Percentiles rank a stretch among this genome's conserved stretches.
Evolutionary conservation across 495 filamentous ascomycete species (phyloP).

Genomic region (Penicillium malachiteum): DNA sequence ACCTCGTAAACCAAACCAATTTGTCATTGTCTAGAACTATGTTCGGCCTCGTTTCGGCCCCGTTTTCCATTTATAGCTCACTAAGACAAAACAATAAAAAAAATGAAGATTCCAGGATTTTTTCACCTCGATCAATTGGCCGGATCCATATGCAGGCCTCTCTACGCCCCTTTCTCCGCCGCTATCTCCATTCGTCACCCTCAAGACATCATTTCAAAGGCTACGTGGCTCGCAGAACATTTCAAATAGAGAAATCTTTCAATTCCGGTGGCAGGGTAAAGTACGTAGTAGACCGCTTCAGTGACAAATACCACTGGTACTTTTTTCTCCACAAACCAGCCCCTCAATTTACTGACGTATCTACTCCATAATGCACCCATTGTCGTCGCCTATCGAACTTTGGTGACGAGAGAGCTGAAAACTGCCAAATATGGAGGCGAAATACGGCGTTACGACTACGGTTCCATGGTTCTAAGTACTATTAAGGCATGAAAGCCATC

Average conservation of each 20-base stretch:
- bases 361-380: too few relatives aligned
- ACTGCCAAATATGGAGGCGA: neutral
- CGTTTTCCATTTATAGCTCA: neutral
- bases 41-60: neutral
- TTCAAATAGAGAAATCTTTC: neutral
- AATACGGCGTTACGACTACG: neutral
- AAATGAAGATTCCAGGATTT: neutral
- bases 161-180: neutral
- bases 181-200: neutral
- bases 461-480: neutral
- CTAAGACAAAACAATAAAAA: neutral
- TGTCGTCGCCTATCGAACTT: neutral
- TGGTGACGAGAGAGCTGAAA: neutral
- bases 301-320: constrained; percentile 11
- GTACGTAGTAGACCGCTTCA: constrained; percentile 5
- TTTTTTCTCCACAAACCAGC: constrained; percentile 6
- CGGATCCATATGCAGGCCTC: neutral
- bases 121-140: neutral
- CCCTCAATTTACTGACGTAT: neutral
- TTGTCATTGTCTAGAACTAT: neutral
- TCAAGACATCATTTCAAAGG: neutral
- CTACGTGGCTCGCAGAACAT: constrained; percentile 12
- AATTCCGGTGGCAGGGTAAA: neutral
- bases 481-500: neutral
- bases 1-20: neutral